phyloP scores from a whole-genome alignment of 2,329 filamentous ascomycete species.

The Hypoxylon rubiginosum region DNA sequence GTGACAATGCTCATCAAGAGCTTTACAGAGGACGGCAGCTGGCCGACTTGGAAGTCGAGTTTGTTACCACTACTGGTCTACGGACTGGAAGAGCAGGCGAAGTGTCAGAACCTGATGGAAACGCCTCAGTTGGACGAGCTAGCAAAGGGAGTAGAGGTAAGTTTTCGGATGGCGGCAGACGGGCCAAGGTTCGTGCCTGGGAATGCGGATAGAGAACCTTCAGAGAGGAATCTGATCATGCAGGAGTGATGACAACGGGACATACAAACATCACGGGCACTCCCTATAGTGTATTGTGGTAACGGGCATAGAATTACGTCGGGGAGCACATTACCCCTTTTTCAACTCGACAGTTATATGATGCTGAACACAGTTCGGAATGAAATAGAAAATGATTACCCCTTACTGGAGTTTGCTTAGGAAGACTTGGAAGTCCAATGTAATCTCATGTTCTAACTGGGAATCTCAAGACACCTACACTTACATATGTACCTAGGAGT shows the following conservation, averaged over 20 bases:
- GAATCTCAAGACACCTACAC: too few species aligned
- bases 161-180: background rate
- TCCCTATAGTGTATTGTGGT: too few species aligned
- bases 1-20: background rate
- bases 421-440: background rate
- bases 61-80: conserved; percentile 9
- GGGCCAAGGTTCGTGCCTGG: background rate
- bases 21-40: background rate
- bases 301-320: too few species aligned
- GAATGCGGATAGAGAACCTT: background rate
- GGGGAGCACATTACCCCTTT: background rate
- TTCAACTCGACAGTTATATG: background rate
- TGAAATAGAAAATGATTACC: background rate
- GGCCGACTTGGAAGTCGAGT: conserved; percentile 6
- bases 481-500: too few species aligned
- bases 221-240: background rate
- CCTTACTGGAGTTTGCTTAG: background rate
- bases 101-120: background rate
- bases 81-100: background rate
- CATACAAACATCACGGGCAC: too few species aligned
- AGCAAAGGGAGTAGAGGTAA: background rate
- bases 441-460: too few species aligned
- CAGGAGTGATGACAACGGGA: background rate
- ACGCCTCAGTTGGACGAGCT: background rate
- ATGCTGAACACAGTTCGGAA: too few species aligned